Evolutionary conservation across 768 basidiomycete genomes (phyloP), one percentile per base, ranked within the genome.

Genomic region (Phanerodontia chrysosporium): DNA sequence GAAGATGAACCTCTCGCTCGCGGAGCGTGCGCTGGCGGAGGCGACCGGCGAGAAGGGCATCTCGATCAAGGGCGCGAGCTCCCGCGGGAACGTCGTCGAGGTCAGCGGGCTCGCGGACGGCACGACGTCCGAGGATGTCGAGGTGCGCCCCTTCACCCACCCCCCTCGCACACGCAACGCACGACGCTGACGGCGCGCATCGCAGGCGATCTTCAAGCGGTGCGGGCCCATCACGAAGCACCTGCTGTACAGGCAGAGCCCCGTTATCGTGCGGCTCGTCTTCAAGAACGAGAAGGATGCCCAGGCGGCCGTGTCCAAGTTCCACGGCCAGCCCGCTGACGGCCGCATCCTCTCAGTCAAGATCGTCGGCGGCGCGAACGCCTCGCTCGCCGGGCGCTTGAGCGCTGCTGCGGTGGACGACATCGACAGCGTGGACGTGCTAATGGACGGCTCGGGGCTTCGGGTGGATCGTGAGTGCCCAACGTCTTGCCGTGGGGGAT

Each of bases 111-210:
- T 94, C 24, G 87, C 86, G 10, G 73, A 74, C 12, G 92, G 91
- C 1, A 93, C 92, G 25, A 92, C 88, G 8, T 79, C 87, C 16
- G 90, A 88, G 18, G 92, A 94, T 70, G 91, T 94, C 49, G 82
- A 84, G 69, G 78, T 78, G 57, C 62, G 66, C 49, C 5, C 25
- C 30, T 12, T 16, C 16, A 22, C n/a, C 44, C 9, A 9, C 45
- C 13, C 25, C 29, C 29, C 22, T 16, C 32, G 32, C 32, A 35
- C 32, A 7, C 48, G 12, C 18, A 28, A 12, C 16, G 7, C n/a
- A 27, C 14, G 16, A 49, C 8, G 21, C 55, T 35, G 35, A 51
- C 14, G 16, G 48, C 24, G 13, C 25, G 55, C 27, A 44, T 30
- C 14, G 24, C 2, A 79, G 68, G 89, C 91, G 25, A 92, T 92